A percentile compares a stretch with the other conserved stretches of the same genome.
Conservation (phyloP, 768 basidiomycete genomes). For the Rhodotorula babjevae region DNA sequence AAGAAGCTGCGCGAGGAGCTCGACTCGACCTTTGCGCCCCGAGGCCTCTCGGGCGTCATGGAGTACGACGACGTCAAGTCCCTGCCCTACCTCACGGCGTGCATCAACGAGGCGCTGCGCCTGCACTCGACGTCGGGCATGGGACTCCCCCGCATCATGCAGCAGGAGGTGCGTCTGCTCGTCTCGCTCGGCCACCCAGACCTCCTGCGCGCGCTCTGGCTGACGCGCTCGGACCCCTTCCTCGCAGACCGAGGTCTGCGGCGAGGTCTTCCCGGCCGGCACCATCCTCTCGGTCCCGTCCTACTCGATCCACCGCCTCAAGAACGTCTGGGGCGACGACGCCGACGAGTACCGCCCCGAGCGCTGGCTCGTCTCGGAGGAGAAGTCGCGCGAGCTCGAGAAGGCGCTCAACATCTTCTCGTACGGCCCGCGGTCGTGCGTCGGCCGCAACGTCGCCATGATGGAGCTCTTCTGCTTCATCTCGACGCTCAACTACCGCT, state of each 20-base stretch:
- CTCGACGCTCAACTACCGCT: constrained; percentile 71
- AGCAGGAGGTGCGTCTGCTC: constrained; percentile 47
- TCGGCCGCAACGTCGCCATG: constrained; percentile 52
- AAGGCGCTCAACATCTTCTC: constrained; percentile 59
- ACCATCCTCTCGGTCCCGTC: constrained; percentile 71
- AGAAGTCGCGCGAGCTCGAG: constrained; percentile 55
- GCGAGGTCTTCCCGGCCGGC: constrained; percentile 63
- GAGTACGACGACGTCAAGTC: constrained; percentile 59
- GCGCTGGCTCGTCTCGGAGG: constrained; percentile 72
- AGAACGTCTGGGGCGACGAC: constrained; percentile 70
- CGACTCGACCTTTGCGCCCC: constrained; percentile 52
- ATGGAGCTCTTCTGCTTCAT: constrained; percentile 62
- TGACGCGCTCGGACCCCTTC: constrained; percentile 45
- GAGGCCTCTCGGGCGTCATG: constrained; percentile 48
- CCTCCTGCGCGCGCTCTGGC: too few species aligned
- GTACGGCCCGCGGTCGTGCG: constrained; percentile 60
- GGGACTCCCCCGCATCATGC: constrained; percentile 74
- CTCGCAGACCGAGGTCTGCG: constrained; percentile 57
- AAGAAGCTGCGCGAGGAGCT: constrained; percentile 72
- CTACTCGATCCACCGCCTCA: constrained; percentile 75
- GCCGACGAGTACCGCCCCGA: constrained; percentile 71
- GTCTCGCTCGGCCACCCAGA: too few species aligned
- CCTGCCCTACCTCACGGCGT: constrained; percentile 70
- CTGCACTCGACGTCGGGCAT: constrained; percentile 77
- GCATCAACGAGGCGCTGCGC: constrained; percentile 79